Evolutionary conservation across 805 yeast species (phyloP).

Genomic region (Suhomyces canberraensis): DNA sequence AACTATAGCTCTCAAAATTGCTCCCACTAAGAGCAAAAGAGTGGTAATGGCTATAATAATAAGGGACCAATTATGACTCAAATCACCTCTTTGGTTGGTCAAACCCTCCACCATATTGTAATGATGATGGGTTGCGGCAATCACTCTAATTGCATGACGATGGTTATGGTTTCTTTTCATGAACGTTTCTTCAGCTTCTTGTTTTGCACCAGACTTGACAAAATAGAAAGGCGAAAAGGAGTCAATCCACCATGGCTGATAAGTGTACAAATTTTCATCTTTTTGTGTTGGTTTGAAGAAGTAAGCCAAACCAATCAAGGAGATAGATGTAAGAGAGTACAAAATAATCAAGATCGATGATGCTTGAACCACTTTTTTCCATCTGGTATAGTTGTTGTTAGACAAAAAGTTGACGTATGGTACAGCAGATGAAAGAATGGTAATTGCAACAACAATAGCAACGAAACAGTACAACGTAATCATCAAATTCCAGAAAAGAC

Average conservation of each 20-base stretch:
- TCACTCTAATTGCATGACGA: conserved; percentile 53
- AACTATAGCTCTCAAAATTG: conserved; percentile 49
- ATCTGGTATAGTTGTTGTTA: conserved; percentile 43
- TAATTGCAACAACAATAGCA: conserved; percentile 59
- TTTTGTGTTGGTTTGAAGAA: conserved; percentile 51
- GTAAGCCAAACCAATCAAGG: conserved; percentile 50
- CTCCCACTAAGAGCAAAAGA: conserved; percentile 46
- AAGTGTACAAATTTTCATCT: conserved; percentile 52
- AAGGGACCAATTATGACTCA: conserved; percentile 53
- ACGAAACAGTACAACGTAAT: conserved; percentile 51
- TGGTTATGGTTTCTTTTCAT: conserved; percentile 47
- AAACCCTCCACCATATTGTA: conserved; percentile 36
- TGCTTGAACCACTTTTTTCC: conserved; percentile 37
- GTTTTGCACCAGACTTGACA: conserved; percentile 51
- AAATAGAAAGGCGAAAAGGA: conserved; percentile 57
- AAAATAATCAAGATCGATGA: conserved; percentile 30
- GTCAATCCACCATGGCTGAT: conserved; percentile 79
- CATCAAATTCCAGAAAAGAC: conserved; percentile 51
- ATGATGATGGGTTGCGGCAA: conserved; percentile 54
- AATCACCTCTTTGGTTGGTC: conserved; percentile 36
- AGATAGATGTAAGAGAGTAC: conserved; percentile 53
- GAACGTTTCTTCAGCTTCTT: conserved; percentile 46
- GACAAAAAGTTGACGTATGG: conserved; percentile 59
- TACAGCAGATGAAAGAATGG: conserved; percentile 58
- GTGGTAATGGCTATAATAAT: conserved; percentile 45